Base-by-base conservation (phyloP, 176 grass and related monocot species). In the Rhynchospora breviuscula region DNA sequence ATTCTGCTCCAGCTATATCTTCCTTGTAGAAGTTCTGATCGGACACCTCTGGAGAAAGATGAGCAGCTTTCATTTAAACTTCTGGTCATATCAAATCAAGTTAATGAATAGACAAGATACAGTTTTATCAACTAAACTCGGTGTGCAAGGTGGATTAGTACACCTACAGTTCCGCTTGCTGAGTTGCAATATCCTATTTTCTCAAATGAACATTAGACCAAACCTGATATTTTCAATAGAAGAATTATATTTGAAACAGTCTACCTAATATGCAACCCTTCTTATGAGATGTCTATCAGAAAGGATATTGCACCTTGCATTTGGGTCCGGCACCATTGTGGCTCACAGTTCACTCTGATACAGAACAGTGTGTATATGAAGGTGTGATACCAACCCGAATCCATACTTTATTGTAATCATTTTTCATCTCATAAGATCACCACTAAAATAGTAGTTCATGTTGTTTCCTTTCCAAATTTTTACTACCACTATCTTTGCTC, bases 11-110 rank as follows among this genome's bases (percentile, higher is more conserved):
- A 63, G 78, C 35, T 7, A 61, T 44, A 25, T 91, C 91, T 63
- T 87, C 88, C 45, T 84, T 80, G 75, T 84, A 31, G 74, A 92
- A 95, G 69, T 99, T 99, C 84, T 99, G 93, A 92, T 92, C 96
- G 10, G 93, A 95, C 2, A 89, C 86, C 88, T 93, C 96, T 91
- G 91, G 70, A 88, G 83, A 86, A 74, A 84, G 87, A 91, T 63
- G 44, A 90, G 79, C 84, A 83, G 63, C 84, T 85, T 81, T 90
- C 81, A 86, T 83, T 88, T 91, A 84, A 88, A 85, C 72, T 84
- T 81, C 69, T 88, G 76, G 66, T 75, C 72, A 89, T 78, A 15
- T 81, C 60, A 84, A 57, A 66, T 89, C 79, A 81, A 68, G 65
- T 71, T 83, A 87, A 89, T 71, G 62, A 84, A 82, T 43, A 29